Base-by-base conservation (phyloP, 768 basidiomycete species). In the Macrolepiota dolichaula region DNA sequence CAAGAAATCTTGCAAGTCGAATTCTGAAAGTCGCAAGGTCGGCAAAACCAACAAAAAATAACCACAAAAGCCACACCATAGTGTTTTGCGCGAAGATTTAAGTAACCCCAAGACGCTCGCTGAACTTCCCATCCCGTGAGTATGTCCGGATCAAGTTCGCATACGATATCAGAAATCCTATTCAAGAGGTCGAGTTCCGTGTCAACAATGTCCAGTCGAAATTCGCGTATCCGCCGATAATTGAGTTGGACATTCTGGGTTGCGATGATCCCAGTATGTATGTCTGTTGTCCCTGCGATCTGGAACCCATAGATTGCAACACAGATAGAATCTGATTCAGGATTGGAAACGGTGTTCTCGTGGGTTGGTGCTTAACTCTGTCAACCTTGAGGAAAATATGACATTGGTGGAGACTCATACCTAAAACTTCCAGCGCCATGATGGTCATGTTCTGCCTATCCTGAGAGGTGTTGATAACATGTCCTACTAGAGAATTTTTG, bases 101-200 rank as follows among this genome's bases (percentile, higher is more conserved):
- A 74, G 72, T 94, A 98, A 0, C 96, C 96, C 96, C 97, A 99
- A 5, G 92, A 94, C 2, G 82, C 79, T 19, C 78, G 77, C 69
- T 97, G 94, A 12, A 96, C 80, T 62, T 99, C 96, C 93, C 94
- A 98, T 15, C 96, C 96, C 0, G 85, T 81, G 7, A 98, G 68
- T 42, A 98, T 88, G 71, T 99, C 97, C 0, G 97, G 97, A 74
- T 98, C 94, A 64, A 92, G 75, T 1, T 85, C 83, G 24, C 84
- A 68, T 0, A 97, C 83, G 29, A 85, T 73, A 69, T 98, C 94
- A 27, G 92, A 76, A 6, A 92, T 66, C 36, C 74, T 73, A 67
- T 97, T 96, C 59, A 98, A 74, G 4, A 98, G 74, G 22, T 94
- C 93, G 11, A 93, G 75, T 74, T 99, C 97, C 46, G 70, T 79